Evolutionary conservation across 2,329 filamentous ascomycete species (phyloP).

Genomic region (Cordyceps farinosa): DNA sequence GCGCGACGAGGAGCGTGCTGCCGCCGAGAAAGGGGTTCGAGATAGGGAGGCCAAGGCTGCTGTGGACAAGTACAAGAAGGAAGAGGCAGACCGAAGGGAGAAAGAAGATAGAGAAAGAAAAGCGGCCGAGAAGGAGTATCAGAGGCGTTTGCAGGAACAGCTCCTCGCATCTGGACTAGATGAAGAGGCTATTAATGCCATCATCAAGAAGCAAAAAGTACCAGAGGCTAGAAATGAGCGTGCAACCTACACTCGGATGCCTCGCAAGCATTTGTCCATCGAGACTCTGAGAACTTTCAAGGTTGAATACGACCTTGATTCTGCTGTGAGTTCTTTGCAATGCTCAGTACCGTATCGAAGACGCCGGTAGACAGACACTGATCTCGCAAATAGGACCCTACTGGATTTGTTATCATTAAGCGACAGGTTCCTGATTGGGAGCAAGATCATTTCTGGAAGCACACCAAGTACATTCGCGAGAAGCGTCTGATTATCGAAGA

Average conservation of each 20-base stretch:
- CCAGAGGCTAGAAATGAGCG: slow-evolving; percentile 32
- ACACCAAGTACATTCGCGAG: slow-evolving; percentile 64
- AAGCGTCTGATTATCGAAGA: slow-evolving; percentile 50
- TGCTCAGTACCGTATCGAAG: background rate
- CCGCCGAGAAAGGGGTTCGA: slow-evolving; percentile 40
- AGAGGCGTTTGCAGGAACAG: slow-evolving; percentile 54
- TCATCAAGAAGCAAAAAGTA: slow-evolving; percentile 54
- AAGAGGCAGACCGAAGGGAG: slow-evolving; percentile 45
- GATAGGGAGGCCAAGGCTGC: slow-evolving; percentile 47
- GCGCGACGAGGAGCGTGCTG: slow-evolving; percentile 42
- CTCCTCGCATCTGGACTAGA: slow-evolving; percentile 56
- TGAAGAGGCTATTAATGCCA: slow-evolving; percentile 56
- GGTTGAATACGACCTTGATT: slow-evolving; percentile 56
- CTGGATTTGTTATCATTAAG: slow-evolving; percentile 70
- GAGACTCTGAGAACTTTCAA: slow-evolving; percentile 55
- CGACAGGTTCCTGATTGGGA: slow-evolving; percentile 68
- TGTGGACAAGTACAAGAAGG: slow-evolving; percentile 47
- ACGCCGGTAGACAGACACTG: slow-evolving; percentile 27
- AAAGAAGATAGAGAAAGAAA: slow-evolving; percentile 48
- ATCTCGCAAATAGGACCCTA: slow-evolving; percentile 50
- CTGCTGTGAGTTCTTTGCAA: slow-evolving; percentile 40
- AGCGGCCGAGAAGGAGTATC: slow-evolving; percentile 51
- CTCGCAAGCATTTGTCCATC: slow-evolving; percentile 57
- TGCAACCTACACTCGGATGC: slow-evolving; percentile 62
- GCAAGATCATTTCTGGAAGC: slow-evolving; percentile 68